phyloP scores from a whole-genome alignment of 2,329 filamentous ascomycete genomes.

The Calonectria naviculata region DNA sequence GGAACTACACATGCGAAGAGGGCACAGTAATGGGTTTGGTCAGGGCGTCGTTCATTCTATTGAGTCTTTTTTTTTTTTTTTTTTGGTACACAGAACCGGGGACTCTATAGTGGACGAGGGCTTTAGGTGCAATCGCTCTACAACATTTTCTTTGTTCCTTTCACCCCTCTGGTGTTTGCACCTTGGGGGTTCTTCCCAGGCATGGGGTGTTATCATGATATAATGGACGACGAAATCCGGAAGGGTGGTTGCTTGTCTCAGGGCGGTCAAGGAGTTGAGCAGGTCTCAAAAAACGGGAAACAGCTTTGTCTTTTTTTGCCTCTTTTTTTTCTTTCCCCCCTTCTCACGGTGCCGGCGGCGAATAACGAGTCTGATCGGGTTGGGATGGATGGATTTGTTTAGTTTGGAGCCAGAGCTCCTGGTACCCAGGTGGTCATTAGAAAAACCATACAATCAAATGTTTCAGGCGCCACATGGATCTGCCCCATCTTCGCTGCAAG shows the following conservation, averaged over 20 bases:
- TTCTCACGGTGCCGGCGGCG: neutral
- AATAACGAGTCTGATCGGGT: conserved; percentile 3
- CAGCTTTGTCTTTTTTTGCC: conserved; percentile 16
- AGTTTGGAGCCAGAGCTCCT: conserved; percentile 12
- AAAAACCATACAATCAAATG: conserved; percentile 15
- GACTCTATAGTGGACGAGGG: neutral
- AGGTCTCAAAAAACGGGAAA: conserved; percentile 10
- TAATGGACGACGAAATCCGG: conserved; percentile 18
- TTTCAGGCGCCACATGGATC: neutral
- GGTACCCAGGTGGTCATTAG: conserved; percentile 12
- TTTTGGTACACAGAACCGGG: neutral
- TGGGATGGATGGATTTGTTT: conserved; percentile 10
- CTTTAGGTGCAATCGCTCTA: neutral
- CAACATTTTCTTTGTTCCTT: conserved; percentile 1
- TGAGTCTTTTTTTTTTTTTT: neutral
- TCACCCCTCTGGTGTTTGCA: conserved; percentile 2
- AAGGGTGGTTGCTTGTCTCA: conserved; percentile 7
- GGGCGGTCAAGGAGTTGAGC: conserved; percentile 14
- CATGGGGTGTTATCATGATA: conserved; percentile 19
- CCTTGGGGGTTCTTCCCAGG: conserved; percentile 7
- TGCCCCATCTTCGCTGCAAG: neutral
- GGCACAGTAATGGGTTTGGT: neutral
- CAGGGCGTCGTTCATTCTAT: neutral
- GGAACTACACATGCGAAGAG: neutral
- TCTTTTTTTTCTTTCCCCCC: conserved; percentile 13